These are phyloP conservation scores for Corynespora cassiicola DNA, from an alignment of 2,329 filamentous ascomycete genomes.

Conservation along the genomic window DNA sequence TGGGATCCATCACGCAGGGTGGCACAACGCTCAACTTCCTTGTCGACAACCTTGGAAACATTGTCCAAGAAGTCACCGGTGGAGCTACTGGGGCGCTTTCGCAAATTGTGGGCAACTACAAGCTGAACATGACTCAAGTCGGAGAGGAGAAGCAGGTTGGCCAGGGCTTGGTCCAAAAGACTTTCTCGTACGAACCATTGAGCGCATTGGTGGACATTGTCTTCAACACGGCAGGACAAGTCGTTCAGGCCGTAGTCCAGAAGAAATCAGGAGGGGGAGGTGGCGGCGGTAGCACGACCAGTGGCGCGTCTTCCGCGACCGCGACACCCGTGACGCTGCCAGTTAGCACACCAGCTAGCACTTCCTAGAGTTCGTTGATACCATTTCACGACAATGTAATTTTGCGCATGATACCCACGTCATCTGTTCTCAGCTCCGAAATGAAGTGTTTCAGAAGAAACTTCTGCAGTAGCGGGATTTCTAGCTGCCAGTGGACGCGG, in stretches of 20 bases:
- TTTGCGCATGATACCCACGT: constrained; percentile 2
- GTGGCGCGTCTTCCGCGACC: constrained; percentile 26
- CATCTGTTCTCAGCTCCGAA: neutral
- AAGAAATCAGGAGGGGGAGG: constrained; percentile 33
- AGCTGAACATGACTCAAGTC: constrained; percentile 65
- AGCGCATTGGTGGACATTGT: constrained; percentile 62
- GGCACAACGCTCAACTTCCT: constrained; percentile 62
- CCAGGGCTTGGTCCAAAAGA: constrained; percentile 56
- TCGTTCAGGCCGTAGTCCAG: constrained; percentile 58
- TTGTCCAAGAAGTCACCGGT: constrained; percentile 64
- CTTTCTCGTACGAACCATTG: constrained; percentile 59
- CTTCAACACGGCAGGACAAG: constrained; percentile 62
- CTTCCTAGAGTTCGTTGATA: constrained; percentile 14
- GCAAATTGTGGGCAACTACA: constrained; percentile 64
- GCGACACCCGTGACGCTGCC: constrained; percentile 40
- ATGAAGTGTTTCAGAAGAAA: constrained; percentile 8
- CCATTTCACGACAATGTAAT: constrained; percentile 12
- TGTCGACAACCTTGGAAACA: constrained; percentile 68
- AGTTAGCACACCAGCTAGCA: constrained; percentile 29
- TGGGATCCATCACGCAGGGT: constrained; percentile 65
- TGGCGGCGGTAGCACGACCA: constrained; percentile 20
- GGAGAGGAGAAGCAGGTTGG: constrained; percentile 42
- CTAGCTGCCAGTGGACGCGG: too few relatives aligned
- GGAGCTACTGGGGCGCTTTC: constrained; percentile 53
- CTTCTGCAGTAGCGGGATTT: too few relatives aligned